Base-by-base conservation (phyloP, 2,329 filamentous ascomycete genomes). In the Penicillium decumbens region DNA sequence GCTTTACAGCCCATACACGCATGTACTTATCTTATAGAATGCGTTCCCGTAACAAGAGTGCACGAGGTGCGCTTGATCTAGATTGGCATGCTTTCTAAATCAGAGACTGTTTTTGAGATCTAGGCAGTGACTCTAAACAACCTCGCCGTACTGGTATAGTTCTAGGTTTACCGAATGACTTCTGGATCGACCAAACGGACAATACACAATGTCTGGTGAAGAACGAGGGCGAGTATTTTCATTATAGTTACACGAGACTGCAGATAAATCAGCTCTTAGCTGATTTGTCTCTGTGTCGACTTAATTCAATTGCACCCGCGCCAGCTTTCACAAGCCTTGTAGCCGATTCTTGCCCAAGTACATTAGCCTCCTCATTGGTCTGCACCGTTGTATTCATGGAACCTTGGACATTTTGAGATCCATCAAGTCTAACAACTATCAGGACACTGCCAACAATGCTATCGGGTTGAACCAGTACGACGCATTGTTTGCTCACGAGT, bases 1-100 rank as follows among this genome's bases (percentile, higher is more conserved):
- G 39, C 41, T 49, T 55, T 53, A 25, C 39, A 29, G 49, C 18
- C 24, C 10, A 43, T 38, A 41, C 45, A 51, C 28, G 45, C 28
- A 42, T 30, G 25, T 29, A 6, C 5, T 12, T 40, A 12, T 25
- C 25, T 5, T 25, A 39, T 39, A 39, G 37, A 39, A 25, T 15
- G 33, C 15, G 18, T 35, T 35, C 5, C 15, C 33, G 33, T 4
- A 39, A 28, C 33, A 41, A 45, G 41, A 49, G 13, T 41, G 35
- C 43, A 50, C 47, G 38, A 6, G 32, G 20, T 28, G 29, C 24
- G 13, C 28, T 32, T 6, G 28, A 41, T 27, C 20, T 44, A 44
- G 15, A 23, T 20, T 20, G 33, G 8, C 15, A 23, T 20, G 8
- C 9, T 37, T 20, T 18, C 8, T 5, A 37, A 37, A 35, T 35